These are phyloP conservation scores for Postia placenta DNA, from an alignment of 768 basidiomycete species.

Conservation along the genomic window DNA sequence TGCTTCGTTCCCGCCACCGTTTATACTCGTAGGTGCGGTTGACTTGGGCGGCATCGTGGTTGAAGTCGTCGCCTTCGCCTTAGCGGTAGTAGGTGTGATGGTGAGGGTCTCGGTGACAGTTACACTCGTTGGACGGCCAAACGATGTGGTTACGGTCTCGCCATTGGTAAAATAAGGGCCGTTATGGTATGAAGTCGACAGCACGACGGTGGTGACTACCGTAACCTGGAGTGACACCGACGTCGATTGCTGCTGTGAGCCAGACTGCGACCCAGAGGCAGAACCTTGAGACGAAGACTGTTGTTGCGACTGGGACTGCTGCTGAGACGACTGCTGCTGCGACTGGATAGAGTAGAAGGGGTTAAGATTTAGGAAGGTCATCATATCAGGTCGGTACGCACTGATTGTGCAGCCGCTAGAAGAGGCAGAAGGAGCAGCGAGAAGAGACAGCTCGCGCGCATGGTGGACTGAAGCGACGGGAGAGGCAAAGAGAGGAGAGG, in stretches of 20 bases:
- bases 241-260: constrained; percentile 4
- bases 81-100: constrained; percentile 31
- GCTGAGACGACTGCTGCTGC: constrained; percentile 1
- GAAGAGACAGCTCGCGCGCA: neutral
- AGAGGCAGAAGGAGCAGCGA: constrained; percentile 31
- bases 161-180: neutral
- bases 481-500: neutral
- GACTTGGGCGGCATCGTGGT: constrained; percentile 41
- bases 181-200: constrained; percentile 18
- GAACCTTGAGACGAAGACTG: constrained; percentile 4
- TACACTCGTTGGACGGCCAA: constrained; percentile 7
- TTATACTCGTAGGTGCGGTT: constrained; percentile 51
- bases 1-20: constrained; percentile 43
- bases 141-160: constrained; percentile 15
- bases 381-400: constrained; percentile 6
- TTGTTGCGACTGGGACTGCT: constrained; percentile 1
- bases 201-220: constrained; percentile 26
- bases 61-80: constrained; percentile 24
- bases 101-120: constrained; percentile 40
- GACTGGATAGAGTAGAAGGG: constrained; percentile 2
- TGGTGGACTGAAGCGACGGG: neutral
- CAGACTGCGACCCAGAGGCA: constrained; percentile 1
- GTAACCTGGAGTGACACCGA: constrained; percentile 8
- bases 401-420: constrained; percentile 37
- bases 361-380: neutral